Evolutionary conservation across 192 early-diverging fungal genomes (phyloP).

Genomic region (Backusella mclennaniae): DNA sequence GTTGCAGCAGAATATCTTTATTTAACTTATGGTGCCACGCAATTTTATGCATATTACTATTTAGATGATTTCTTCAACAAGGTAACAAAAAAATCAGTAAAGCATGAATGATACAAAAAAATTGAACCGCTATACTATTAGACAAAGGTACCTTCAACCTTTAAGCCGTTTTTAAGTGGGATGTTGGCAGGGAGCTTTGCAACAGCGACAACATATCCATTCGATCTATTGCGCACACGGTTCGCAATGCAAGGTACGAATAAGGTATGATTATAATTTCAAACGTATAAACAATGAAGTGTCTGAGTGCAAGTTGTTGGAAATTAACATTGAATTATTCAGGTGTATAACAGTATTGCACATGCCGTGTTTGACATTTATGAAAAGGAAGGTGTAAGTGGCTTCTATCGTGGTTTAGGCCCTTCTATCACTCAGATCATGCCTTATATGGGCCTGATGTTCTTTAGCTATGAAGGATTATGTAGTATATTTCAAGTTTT

Average conservation of each 20-base stretch:
- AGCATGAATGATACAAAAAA: not conserved
- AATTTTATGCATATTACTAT: conserved; percentile 75
- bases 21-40: conserved; percentile 81
- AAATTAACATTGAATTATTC: not conserved
- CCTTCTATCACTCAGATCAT: conserved; percentile 84
- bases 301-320: not conserved
- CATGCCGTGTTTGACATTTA: conserved; percentile 68
- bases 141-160: conserved; percentile 21
- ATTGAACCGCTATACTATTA: not conserved
- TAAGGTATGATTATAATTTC: conserved; percentile 33
- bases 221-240: conserved; percentile 92
- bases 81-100: not conserved
- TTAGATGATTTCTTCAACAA: conserved; percentile 44
- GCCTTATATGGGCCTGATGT: conserved; percentile 94
- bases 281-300: conserved; percentile 2
- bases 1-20: conserved; percentile 90
- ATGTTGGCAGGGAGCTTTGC: conserved; percentile 74
- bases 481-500: conserved; percentile 40
- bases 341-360: conserved; percentile 68
- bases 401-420: conserved; percentile 84
- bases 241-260: conserved; percentile 81
- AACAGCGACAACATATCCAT: conserved; percentile 85
- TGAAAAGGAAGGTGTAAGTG: conserved; percentile 69
- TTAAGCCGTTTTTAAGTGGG: conserved; percentile 69
- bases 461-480: conserved; percentile 70